Percentiles rank a stretch among this genome's conserved stretches.
These are phyloP conservation scores for Knoxia roxburghii DNA, from an alignment of 257 asterid species.

Conservation along the genomic window DNA sequence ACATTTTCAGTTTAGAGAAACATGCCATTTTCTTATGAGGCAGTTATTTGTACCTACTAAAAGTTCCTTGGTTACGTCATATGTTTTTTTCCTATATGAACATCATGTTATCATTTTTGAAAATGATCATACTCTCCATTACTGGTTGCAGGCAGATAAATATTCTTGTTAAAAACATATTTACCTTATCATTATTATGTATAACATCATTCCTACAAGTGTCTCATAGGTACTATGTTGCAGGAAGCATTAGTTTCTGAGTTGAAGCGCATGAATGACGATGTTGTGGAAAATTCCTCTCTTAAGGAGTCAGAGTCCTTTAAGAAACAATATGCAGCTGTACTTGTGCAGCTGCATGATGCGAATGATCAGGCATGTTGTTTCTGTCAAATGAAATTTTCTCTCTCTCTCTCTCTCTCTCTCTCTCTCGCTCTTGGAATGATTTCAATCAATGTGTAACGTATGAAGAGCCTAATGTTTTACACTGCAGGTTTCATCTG, in stretches of 20 bases:
- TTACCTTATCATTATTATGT: background rate
- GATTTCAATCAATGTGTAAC: background rate
- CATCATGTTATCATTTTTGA: background rate
- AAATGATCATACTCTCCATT: background rate
- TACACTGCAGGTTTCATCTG: slow-evolving; percentile 56
- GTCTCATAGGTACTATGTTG: slow-evolving; percentile 28
- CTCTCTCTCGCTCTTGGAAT: background rate
- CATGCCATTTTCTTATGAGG: background rate
- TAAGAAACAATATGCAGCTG: slow-evolving; percentile 78
- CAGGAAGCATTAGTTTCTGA: slow-evolving; percentile 84
- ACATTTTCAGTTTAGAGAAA: background rate
- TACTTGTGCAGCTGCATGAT: slow-evolving; percentile 65
- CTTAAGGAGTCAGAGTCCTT: slow-evolving; percentile 71
- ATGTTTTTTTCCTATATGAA: background rate
- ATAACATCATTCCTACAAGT: background rate
- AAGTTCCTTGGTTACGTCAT: background rate
- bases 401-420: background rate
- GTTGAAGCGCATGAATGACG: slow-evolving; percentile 78
- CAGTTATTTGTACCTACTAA: background rate
- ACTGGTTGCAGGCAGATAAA: background rate
- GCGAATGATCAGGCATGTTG: slow-evolving; percentile 63
- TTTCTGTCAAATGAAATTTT: slow-evolving; percentile 16
- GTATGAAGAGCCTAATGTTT: slow-evolving; percentile 6
- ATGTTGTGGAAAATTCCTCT: slow-evolving; percentile 48
- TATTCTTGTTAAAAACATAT: background rate